phyloP scores from a whole-genome alignment of 192 early-diverging fungal genomes.

The Chytriomyces confervae region DNA sequence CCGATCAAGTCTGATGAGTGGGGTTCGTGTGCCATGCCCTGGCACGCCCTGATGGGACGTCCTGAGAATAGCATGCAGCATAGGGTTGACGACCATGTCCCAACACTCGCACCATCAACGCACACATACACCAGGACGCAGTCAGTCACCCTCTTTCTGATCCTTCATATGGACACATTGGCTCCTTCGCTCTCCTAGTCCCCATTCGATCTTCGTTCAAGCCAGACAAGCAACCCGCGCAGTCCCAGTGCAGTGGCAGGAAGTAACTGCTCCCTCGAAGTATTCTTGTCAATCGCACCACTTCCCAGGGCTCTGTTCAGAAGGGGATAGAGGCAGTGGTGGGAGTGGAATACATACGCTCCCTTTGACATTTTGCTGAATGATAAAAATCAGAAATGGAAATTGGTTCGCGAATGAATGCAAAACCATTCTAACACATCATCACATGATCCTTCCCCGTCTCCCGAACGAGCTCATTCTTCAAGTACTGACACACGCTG shows the following conservation, averaged over 20 bases:
- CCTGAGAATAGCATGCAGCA: background rate
- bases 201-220: background rate
- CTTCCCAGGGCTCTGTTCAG: no score
- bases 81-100: background rate
- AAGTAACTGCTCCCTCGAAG: background rate
- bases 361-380: constrained; percentile 18
- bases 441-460: background rate
- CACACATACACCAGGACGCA: background rate
- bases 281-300: background rate
- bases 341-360: constrained; percentile 2
- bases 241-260: background rate
- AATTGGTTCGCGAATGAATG: background rate
- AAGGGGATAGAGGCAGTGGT: no score
- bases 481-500: background rate
- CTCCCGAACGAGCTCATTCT: background rate
- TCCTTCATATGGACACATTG: no score
- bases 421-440: background rate
- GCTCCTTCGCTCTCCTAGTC: no score
- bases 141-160: background rate
- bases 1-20: background rate
- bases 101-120: background rate
- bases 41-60: background rate
- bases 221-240: background rate
- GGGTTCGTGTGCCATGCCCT: background rate
- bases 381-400: background rate